These are phyloP conservation scores for Nicotiana rustica DNA, from an alignment of 305 asterid species.

Conservation along the genomic window DNA sequence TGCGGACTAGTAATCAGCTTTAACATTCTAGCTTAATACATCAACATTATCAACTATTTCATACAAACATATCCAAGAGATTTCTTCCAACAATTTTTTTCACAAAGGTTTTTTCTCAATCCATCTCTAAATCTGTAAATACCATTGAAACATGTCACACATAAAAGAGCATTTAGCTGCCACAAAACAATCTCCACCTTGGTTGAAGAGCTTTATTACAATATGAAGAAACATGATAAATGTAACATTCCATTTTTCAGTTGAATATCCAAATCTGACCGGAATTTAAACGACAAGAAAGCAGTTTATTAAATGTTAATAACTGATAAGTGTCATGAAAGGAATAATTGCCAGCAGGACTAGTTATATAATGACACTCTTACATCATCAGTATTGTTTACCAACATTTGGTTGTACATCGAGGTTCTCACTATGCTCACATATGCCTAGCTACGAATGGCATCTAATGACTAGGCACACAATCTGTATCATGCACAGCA, in stretches of 20 bases:
- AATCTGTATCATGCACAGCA: neutral
- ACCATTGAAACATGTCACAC: neutral
- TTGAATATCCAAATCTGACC: neutral
- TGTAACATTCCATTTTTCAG: neutral
- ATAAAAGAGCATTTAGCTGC: neutral
- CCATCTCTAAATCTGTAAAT: neutral
- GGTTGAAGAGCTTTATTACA: neutral
- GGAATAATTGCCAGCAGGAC: neutral
- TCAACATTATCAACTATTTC: neutral
- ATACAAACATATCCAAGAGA: neutral
- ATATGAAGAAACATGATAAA: neutral
- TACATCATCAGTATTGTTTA: neutral
- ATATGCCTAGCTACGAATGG: neutral
- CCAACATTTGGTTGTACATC: neutral
- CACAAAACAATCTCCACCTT: neutral
- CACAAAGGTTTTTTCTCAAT: neutral
- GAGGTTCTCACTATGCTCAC: neutral
- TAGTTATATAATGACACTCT: neutral
- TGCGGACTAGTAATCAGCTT: neutral
- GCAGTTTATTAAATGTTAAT: neutral
- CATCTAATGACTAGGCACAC: neutral
- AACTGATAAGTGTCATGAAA: neutral
- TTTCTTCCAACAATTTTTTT: neutral
- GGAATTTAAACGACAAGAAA: neutral
- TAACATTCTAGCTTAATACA: neutral